phyloP scores from a whole-genome alignment of 1,139 yeast genomes.

The Kazachstania sp. region DNA sequence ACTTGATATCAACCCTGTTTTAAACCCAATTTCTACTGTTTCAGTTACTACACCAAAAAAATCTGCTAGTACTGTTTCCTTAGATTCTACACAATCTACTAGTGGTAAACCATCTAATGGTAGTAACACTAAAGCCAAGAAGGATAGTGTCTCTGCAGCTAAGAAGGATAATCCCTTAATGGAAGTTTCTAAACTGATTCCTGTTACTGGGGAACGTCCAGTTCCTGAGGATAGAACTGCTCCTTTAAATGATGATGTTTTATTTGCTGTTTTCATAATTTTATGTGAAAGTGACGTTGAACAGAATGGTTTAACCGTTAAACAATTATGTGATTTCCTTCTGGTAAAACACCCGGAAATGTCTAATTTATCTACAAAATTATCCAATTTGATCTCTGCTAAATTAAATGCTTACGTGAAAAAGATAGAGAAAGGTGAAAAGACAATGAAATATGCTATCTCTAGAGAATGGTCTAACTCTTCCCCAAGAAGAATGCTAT shows the following conservation, averaged over 20 bases:
- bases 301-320: slow-evolving; percentile 75
- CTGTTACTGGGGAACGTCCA: slow-evolving; percentile 75
- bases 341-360: slow-evolving; percentile 69
- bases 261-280: slow-evolving; percentile 64
- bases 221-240: slow-evolving; percentile 54
- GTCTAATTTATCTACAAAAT: slow-evolving; percentile 69
- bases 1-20: slow-evolving; percentile 10
- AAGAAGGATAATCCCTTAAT: slow-evolving; percentile 40
- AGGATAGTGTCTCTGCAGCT: slow-evolving; percentile 4
- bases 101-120: background rate
- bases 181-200: slow-evolving; percentile 69
- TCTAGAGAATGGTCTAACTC: slow-evolving; percentile 88
- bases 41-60: background rate
- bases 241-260: slow-evolving; percentile 65
- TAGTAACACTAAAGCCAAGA: slow-evolving; percentile 8
- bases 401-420: slow-evolving; percentile 77
- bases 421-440: slow-evolving; percentile 71
- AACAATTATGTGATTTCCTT: slow-evolving; percentile 69
- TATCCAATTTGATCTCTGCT: slow-evolving; percentile 75
- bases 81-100: background rate
- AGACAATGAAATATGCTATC: slow-evolving; percentile 58
- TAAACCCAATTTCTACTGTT: slow-evolving; percentile 1
- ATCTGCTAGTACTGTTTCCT: background rate
- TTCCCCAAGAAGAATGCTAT: slow-evolving; percentile 80
- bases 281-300: slow-evolving; percentile 58